Evolutionary conservation across 2,329 filamentous ascomycete genomes (phyloP), one percentile per base, ranked within the genome.

Genomic region (Alternaria arbusti): DNA sequence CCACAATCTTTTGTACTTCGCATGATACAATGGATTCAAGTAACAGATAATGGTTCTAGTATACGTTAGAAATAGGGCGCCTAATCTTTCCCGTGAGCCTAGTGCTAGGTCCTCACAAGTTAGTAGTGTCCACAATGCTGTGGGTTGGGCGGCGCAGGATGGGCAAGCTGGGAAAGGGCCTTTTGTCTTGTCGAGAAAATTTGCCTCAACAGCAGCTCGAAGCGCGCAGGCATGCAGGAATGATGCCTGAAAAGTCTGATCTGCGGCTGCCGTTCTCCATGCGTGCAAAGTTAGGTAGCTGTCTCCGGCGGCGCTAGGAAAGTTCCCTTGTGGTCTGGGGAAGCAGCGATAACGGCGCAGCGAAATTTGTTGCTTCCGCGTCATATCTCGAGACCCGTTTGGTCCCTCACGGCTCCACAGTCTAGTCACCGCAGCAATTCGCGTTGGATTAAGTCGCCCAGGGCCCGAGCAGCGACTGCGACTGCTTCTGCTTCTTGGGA

Each of bases 341-440:
- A 63, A 63, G 51, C 45, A 46, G 61, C 61, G 61, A 63, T 63
- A 63, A 63, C 61, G 61, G 61, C 57, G 57, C 23, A 71, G 69
- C 73, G 73, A 76, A 74, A 74, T 76, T 77, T 73, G 68, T 73
- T 69, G 61, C 59, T 66, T 66, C 66, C 58, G 61, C 69, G 71
- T 74, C 71, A 72, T 66, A 65, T 54, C 65, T 43, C 44, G 6
- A 6, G 32, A 57, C 15, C 47, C 46, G 11, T 36, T 17, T 30
- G n/a, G 43, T 61, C 23, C 68, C 60, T 61, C 65, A 57, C 66
- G 51, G 66, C 61, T 54, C 52, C 54, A 57, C 62, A 64, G 54
- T 47, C 22, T 49, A 57, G 47, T 63, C 57, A 57, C 60, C 20
- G 44, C 46, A 46, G 25, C 70, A 73, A 72, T 73, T 70, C 61